Evolutionary conservation across 768 basidiomycete species (phyloP).

Genomic region (Calocera viscosa): DNA sequence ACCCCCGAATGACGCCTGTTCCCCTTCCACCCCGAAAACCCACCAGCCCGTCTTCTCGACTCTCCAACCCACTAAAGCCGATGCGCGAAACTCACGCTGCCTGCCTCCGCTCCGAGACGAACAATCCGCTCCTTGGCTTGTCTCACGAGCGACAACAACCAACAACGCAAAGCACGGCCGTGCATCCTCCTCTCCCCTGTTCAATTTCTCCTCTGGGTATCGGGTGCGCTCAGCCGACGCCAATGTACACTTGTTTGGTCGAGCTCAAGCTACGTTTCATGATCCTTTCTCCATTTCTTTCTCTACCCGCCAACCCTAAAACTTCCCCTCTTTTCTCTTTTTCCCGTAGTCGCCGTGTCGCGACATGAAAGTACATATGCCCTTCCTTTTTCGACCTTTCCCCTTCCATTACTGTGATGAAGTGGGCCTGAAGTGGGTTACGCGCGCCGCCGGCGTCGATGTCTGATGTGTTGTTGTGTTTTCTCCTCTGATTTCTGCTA

Average conservation of each 20-base stretch:
- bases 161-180: neutral
- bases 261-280: neutral
- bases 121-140: neutral
- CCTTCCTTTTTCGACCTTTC: neutral
- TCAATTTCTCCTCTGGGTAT: neutral
- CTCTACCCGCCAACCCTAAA: neutral
- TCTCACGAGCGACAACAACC: neutral
- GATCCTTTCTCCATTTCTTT: neutral
- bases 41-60: neutral
- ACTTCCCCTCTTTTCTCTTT: neutral
- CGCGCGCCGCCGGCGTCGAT: neutral
- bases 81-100: neutral
- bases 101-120: neutral
- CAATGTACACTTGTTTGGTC: constrained; percentile 8
- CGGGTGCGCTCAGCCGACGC: neutral
- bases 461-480: neutral
- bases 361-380: constrained; percentile 9
- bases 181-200: neutral
- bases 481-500: neutral
- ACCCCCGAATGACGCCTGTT: neutral
- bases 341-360: neutral
- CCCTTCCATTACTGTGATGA: neutral
- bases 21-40: neutral
- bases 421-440: neutral
- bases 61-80: neutral